A percentile compares a stretch with the other conserved stretches of the same genome.
These are phyloP conservation scores for Lycium barbarum DNA, from an alignment of 257 asterid genomes.

Conservation along the genomic window DNA sequence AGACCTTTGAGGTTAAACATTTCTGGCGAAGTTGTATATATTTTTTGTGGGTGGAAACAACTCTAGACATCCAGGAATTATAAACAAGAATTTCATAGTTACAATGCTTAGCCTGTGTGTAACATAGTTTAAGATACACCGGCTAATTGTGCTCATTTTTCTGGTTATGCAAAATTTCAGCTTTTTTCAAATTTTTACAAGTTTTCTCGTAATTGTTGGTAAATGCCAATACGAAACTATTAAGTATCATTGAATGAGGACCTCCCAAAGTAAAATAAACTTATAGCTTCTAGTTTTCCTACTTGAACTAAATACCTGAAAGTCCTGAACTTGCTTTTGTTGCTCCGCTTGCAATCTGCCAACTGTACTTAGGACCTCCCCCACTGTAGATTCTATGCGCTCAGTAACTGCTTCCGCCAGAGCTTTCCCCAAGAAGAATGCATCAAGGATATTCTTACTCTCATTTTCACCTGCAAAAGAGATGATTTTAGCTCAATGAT, in stretches of 20 bases:
- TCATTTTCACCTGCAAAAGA: slow-evolving; percentile 68
- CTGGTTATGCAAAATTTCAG: background rate
- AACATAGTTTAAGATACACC: background rate
- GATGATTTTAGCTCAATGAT: background rate
- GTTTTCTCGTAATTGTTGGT: background rate
- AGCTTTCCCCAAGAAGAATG: slow-evolving; percentile 95
- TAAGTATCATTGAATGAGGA: background rate
- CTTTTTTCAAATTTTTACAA: background rate
- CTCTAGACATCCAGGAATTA: background rate
- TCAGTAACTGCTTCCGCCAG: slow-evolving; percentile 79
- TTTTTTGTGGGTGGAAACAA: background rate
- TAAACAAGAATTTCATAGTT: background rate
- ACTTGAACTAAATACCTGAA: slow-evolving; percentile 58
- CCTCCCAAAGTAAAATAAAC: background rate
- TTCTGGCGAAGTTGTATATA: background rate
- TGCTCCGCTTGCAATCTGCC: slow-evolving; percentile 92
- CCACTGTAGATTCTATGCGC: slow-evolving; percentile 76
- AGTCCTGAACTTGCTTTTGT: slow-evolving; percentile 76
- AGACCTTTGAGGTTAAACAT: background rate
- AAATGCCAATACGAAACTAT: background rate
- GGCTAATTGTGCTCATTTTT: background rate
- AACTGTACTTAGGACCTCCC: slow-evolving; percentile 74
- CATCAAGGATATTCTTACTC: slow-evolving; percentile 73
- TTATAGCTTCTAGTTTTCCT: background rate
- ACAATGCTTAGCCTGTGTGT: background rate